Evolutionary conservation across 2,329 filamentous ascomycete species (phyloP), one percentile per base, ranked within the genome.

Genomic region (Penicillium sp.): DNA sequence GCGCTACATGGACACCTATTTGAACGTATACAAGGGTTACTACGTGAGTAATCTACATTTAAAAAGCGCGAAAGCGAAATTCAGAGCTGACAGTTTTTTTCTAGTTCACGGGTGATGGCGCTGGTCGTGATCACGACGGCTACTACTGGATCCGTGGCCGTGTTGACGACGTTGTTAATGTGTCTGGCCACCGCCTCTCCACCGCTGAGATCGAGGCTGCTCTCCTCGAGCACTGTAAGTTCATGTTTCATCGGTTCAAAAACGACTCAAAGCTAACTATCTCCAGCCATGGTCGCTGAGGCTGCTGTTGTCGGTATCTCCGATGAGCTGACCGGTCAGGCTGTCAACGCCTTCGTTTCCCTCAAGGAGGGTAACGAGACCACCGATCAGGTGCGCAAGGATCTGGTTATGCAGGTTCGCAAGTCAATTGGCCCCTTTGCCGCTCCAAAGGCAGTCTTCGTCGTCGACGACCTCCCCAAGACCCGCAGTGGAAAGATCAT

Each of bases 121-220:
- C 94, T 51, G 94, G 89, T 54, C 89, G 94, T 70, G 94, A 99
- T 72, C 89, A 96, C 75, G 94, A 99, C 67, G 94, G 94, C 52
- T 99, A 96, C 81, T 99, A 97, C 85, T 99, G 94, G 94, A 99
- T 99, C 72, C 90, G 94, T 58, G 94, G 94, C 61, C 91, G 94
- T 74, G 94, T 99, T 48, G 94, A 99, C 70, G 94, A 99, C 67
- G 94, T 99, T 41, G 93, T 99, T 73, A 99, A 99, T 75, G 94
- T 99, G 57, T 94, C 89, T 64, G 94, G 94, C 26, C 94, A 99
- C 76, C 88, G 94, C 72, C 82, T 99, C 58, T 97, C 93, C 15
- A 99, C 94, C 9, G 93, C 94, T 33, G 94, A 99, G 75, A 99
- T 99, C 61, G 94, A 99, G 77, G 94, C 94, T 26, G 94, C 94